A percentile compares a stretch with the other conserved stretches of the same genome.
These are phyloP conservation scores for Bigelowiella natans DNA, from an alignment of 78 protist genomes.

Conservation along the genomic window DNA sequence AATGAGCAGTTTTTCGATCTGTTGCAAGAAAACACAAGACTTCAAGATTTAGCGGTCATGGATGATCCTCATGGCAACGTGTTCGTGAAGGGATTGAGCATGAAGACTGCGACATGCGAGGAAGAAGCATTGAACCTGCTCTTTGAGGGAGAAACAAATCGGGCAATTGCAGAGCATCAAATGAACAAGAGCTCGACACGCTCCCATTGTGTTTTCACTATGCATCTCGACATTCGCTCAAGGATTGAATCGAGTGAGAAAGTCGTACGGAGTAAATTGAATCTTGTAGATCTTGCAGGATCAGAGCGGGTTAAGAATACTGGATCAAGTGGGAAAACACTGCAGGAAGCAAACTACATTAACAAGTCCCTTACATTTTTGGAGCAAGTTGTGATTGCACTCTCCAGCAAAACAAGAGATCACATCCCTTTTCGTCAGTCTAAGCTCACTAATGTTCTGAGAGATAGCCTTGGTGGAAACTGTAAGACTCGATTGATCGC, in stretches of 20 bases:
- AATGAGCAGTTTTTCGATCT: neutral
- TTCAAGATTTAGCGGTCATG: neutral
- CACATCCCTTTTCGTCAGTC: conserved; percentile 65
- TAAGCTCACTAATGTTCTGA: conserved; percentile 55
- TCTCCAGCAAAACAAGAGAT: conserved; percentile 23
- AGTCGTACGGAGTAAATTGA: conserved; percentile 11
- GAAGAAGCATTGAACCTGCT: conserved; percentile 58
- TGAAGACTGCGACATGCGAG: conserved; percentile 18
- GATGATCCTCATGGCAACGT: neutral
- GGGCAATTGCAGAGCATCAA: conserved; percentile 46
- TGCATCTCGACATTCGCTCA: conserved; percentile 37
- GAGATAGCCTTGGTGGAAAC: conserved; percentile 33
- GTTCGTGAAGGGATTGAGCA: neutral
- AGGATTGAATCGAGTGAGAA: conserved; percentile 47
- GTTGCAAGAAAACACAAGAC: neutral
- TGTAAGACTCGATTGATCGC: conserved; percentile 25
- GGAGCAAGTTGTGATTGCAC: conserved; percentile 53
- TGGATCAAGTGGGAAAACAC: conserved; percentile 16
- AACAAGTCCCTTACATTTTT: conserved; percentile 62
- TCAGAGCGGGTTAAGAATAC: conserved; percentile 61
- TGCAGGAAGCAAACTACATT: conserved; percentile 60
- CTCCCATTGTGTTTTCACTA: conserved; percentile 53
- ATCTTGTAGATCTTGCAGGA: conserved; percentile 62
- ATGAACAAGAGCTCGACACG: conserved; percentile 28
- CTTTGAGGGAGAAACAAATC: conserved; percentile 53